phyloP scores from a whole-genome alignment of 306 rosid genomes.

The Rosa chinensis region DNA sequence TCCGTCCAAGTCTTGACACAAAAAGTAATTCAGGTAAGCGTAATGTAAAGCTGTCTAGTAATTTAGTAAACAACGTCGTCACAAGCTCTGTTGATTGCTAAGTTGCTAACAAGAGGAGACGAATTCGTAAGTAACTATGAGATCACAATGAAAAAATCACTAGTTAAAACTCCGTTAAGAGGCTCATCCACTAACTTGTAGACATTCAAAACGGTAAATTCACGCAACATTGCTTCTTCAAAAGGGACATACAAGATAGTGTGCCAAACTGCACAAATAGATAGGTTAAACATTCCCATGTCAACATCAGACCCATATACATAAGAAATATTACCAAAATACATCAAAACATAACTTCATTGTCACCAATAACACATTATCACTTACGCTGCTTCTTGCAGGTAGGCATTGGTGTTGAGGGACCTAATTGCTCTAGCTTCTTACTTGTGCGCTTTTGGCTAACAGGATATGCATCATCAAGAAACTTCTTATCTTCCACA shows the following conservation, averaged over 20 bases:
- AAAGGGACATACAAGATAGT: neutral
- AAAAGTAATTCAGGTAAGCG: too few relatives aligned
- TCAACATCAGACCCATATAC: neutral
- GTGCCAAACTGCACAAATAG: neutral
- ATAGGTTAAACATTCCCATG: too few relatives aligned
- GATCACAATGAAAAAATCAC: neutral
- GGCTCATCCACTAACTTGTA: neutral
- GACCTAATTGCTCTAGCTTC: constrained; percentile 8
- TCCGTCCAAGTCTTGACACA: neutral
- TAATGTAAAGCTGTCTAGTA: neutral
- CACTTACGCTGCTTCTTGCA: constrained; percentile 9
- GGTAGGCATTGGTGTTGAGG: constrained; percentile 10
- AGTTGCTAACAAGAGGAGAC: neutral
- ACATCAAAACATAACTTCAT: neutral
- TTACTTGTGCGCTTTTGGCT: neutral
- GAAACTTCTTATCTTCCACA: constrained; percentile 12
- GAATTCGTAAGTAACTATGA: neutral
- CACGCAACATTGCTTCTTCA: neutral
- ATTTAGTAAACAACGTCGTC: too few relatives aligned
- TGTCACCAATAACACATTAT: neutral
- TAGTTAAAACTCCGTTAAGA: neutral
- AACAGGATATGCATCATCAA: neutral
- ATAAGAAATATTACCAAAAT: neutral
- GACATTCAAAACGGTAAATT: neutral
- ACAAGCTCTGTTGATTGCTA: neutral